Evolutionary conservation across 441 rosid species (phyloP).

Genomic region (Theobroma grandiflorum): DNA sequence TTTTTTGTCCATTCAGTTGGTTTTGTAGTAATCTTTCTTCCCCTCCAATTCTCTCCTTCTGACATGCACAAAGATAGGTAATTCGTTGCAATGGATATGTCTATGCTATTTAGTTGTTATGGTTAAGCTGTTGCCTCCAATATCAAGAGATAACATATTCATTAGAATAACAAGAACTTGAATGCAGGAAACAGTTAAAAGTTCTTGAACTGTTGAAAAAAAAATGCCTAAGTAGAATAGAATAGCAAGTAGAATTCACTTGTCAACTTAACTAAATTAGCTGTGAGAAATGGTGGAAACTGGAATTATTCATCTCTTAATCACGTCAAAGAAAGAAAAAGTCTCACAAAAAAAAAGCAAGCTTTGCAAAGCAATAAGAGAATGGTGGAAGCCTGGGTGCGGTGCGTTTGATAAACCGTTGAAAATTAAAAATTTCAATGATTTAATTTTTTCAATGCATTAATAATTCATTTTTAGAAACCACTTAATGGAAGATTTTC

Average conservation of each 20-base stretch:
- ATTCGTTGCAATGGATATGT: neutral
- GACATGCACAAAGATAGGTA: neutral
- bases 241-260: neutral
- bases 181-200: neutral
- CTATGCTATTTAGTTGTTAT: neutral
- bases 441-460: too few species aligned
- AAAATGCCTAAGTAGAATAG: neutral
- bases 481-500: too few species aligned
- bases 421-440: too few species aligned
- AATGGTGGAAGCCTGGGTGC: neutral
- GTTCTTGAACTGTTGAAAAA: neutral
- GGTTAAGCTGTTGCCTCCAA: neutral
- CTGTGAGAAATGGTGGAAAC: conserved; percentile 2
- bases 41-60: neutral
- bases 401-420: too few species aligned
- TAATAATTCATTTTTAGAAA: too few species aligned
- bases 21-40: neutral
- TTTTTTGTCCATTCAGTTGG: neutral
- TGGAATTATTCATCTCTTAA: neutral
- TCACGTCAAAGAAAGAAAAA: neutral
- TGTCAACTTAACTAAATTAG: neutral
- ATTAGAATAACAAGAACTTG: neutral
- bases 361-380: neutral
- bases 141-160: neutral
- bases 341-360: neutral